phyloP scores from a whole-genome alignment of 495 filamentous ascomycete species.

The Hyaloscypha hepaticicola region DNA sequence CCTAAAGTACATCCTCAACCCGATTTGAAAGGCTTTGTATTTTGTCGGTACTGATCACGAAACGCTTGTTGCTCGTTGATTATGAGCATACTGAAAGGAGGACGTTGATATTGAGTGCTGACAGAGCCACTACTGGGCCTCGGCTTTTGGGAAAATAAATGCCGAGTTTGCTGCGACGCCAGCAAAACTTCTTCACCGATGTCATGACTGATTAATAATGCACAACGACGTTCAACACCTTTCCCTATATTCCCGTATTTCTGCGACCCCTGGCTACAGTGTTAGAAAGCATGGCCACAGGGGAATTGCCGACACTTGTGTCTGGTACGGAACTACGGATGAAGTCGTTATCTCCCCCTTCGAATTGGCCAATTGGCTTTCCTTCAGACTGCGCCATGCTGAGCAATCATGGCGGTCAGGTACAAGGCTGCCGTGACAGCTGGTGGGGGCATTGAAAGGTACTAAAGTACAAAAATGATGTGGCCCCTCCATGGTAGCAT shows the following conservation, averaged over 20 bases:
- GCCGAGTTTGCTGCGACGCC: background rate
- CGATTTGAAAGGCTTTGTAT: too few relatives aligned
- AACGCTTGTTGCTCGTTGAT: background rate
- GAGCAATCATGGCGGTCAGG: background rate
- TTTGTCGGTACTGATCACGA: background rate
- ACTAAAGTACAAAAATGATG: background rate
- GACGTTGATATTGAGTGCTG: background rate
- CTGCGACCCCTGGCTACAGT: too few relatives aligned
- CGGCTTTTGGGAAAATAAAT: background rate
- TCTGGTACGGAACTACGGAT: too few relatives aligned
- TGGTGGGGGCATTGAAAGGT: background rate
- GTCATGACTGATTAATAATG: background rate
- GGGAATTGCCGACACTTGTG: conserved; percentile 1
- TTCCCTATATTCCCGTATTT: background rate
- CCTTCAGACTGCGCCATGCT: background rate
- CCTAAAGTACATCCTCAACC: too few relatives aligned
- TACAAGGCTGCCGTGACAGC: background rate
- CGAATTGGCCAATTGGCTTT: background rate
- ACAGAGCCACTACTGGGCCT: background rate
- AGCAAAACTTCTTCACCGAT: background rate
- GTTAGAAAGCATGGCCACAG: background rate
- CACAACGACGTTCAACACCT: background rate
- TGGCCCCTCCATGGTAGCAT: background rate
- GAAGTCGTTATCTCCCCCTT: background rate
- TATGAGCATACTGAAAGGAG: background rate